Percentiles rank a stretch among this genome's conserved stretches.
Evolutionary conservation across 2,329 filamentous ascomycete genomes (phyloP).

Genomic region (Clonostachys byssicola): DNA sequence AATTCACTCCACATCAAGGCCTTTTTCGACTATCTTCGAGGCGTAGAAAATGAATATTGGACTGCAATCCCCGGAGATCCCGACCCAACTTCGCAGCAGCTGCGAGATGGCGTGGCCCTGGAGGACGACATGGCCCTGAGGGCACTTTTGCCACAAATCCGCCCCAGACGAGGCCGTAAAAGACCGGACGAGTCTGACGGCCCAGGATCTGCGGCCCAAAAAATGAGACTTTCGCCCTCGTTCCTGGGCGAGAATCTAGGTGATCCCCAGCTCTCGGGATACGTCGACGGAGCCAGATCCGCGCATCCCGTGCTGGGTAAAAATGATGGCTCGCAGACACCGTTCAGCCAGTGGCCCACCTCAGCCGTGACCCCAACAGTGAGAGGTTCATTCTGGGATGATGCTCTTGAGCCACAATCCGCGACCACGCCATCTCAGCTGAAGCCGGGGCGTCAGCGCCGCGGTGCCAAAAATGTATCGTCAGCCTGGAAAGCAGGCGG

Average conservation of each 20-base stretch:
- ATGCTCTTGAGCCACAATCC: constrained; percentile 62
- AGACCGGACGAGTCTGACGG: constrained; percentile 59
- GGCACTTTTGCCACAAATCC: constrained; percentile 75
- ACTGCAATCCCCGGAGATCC: constrained; percentile 65
- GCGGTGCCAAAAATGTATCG: constrained; percentile 81
- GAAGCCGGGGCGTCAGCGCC: constrained; percentile 44
- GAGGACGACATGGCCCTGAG: constrained; percentile 88
- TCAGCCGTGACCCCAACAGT: constrained; percentile 70
- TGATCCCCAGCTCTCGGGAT: constrained; percentile 13
- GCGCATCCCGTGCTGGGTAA: constrained; percentile 13
- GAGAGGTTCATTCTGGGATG: constrained; percentile 48
- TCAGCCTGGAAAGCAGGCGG: constrained; percentile 79
- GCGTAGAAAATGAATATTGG: constrained; percentile 76
- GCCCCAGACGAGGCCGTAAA: constrained; percentile 57
- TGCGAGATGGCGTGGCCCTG: constrained; percentile 75
- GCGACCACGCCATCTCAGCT: constrained; percentile 65
- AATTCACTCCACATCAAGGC: constrained; percentile 92
- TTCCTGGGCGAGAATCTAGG: constrained; percentile 34
- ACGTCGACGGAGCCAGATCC: constrained; percentile 2
- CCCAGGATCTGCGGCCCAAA: constrained; percentile 45
- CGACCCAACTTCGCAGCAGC: constrained; percentile 58
- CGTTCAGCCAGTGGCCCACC: constrained; percentile 67
- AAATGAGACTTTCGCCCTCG: constrained; percentile 55
- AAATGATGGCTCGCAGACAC: constrained; percentile 55
- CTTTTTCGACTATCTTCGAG: constrained; percentile 86